phyloP scores from a whole-genome alignment of 495 filamentous ascomycete genomes.

The Penicillium macrosclerotiorum region DNA sequence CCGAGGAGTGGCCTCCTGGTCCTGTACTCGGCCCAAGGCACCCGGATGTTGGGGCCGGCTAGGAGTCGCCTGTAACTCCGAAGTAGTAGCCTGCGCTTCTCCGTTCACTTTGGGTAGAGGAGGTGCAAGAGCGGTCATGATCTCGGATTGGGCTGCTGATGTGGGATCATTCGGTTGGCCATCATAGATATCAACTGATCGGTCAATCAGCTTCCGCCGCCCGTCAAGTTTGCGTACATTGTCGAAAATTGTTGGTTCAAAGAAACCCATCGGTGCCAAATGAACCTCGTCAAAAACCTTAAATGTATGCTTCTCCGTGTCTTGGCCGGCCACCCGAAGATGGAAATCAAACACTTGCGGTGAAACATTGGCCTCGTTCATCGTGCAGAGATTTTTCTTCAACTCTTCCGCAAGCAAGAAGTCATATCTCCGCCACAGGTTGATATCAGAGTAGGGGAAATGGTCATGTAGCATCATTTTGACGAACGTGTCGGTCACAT shows the following conservation, averaged over 20 bases:
- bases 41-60: slow-evolving; percentile 38
- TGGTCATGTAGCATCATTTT: slow-evolving; percentile 96
- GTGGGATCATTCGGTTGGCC: slow-evolving; percentile 83
- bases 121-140: slow-evolving; percentile 68
- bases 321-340: slow-evolving; percentile 79
- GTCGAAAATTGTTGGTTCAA: slow-evolving; percentile 83
- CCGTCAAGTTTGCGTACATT: slow-evolving; percentile 73
- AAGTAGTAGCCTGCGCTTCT: slow-evolving; percentile 21
- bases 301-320: slow-evolving; percentile 87
- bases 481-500: slow-evolving; percentile 91
- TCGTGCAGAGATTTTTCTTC: slow-evolving; percentile 83
- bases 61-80: slow-evolving; percentile 41
- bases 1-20: slow-evolving; percentile 66
- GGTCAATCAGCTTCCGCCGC: slow-evolving; percentile 72
- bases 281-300: slow-evolving; percentile 94
- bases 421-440: slow-evolving; percentile 85
- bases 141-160: slow-evolving; percentile 79
- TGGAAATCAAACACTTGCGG: slow-evolving; percentile 84
- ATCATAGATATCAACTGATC: slow-evolving; percentile 92
- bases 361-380: slow-evolving; percentile 79
- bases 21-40: slow-evolving; percentile 50
- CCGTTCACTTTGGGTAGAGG: slow-evolving; percentile 39
- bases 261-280: slow-evolving; percentile 86
- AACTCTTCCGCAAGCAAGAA: slow-evolving; percentile 92
- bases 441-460: slow-evolving; percentile 92